Evolutionary conservation across 352 stramenopile genomes (phyloP).

Genomic region (Globisporangium takayamanum): DNA sequence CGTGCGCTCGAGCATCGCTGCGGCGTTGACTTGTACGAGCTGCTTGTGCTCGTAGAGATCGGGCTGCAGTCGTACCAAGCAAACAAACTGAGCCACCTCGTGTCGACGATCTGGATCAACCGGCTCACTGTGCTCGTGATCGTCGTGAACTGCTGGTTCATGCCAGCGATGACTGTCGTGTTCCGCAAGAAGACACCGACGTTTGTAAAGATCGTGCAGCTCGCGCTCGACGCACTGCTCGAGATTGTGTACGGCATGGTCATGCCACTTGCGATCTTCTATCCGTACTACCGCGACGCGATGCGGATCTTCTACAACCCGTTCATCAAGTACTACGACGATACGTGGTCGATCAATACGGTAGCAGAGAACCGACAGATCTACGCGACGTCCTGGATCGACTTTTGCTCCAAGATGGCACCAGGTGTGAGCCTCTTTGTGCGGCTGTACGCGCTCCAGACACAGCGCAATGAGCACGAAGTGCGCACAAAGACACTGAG

Average conservation of each 20-base stretch:
- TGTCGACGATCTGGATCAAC: constrained; percentile 18
- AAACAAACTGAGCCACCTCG: constrained; percentile 6
- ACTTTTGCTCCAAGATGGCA: constrained; percentile 13
- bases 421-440: not conserved
- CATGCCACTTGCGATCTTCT: constrained; percentile 24
- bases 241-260: constrained; percentile 16
- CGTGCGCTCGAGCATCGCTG: not conserved
- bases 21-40: not conserved
- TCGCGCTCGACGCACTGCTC: constrained; percentile 13
- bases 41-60: constrained; percentile 12
- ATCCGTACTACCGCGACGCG: constrained; percentile 13
- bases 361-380: constrained; percentile 10
- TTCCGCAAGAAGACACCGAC: constrained; percentile 3
- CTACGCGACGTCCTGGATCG: constrained; percentile 10
- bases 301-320: constrained; percentile 19
- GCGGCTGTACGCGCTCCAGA: constrained; percentile 3
- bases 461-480: not conserved
- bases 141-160: constrained; percentile 22
- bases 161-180: constrained; percentile 11
- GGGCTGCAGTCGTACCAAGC: constrained; percentile 6
- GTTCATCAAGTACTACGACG: constrained; percentile 8
- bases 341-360: constrained; percentile 12
- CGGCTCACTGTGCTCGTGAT: constrained; percentile 12
- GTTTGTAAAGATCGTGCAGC: constrained; percentile 7
- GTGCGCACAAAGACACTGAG: not conserved